phyloP scores from a whole-genome alignment of 306 rosid species.

The Luffa aegyptiaca region DNA sequence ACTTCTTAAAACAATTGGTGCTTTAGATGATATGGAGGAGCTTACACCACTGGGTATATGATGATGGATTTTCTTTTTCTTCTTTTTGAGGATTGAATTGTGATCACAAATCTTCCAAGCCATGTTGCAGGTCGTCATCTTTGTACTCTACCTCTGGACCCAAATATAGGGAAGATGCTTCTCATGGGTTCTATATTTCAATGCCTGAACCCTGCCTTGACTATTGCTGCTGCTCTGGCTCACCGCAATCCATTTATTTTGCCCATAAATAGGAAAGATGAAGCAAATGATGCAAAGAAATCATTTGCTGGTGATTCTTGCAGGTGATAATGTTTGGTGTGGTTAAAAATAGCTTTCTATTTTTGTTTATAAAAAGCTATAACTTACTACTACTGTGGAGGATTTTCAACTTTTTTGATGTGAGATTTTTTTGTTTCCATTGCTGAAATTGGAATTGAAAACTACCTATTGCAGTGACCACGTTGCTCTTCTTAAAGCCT shows the following conservation, averaged over 20 bases:
- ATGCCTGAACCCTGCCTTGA: constrained; percentile 88
- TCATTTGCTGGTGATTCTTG: constrained; percentile 86
- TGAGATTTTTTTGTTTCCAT: constrained; percentile 7
- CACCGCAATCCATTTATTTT: constrained; percentile 91
- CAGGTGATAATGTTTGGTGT: constrained; percentile 42
- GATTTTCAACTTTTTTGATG: neutral
- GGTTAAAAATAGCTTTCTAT: neutral
- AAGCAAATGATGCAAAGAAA: constrained; percentile 80
- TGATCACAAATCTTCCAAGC: constrained; percentile 13
- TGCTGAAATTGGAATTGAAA: constrained; percentile 7
- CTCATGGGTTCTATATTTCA: constrained; percentile 96
- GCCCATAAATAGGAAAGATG: constrained; percentile 79
- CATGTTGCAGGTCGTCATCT: constrained; percentile 66
- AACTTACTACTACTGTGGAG: neutral
- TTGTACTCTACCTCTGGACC: constrained; percentile 90
- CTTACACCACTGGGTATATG: constrained; percentile 84
- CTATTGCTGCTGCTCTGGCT: constrained; percentile 91
- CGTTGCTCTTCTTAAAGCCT: constrained; percentile 85
- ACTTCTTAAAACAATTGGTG: constrained; percentile 89
- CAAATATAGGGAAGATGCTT: constrained; percentile 98
- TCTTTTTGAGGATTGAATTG: constrained; percentile 12
- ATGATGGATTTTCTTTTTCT: constrained; percentile 12
- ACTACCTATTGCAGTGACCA: constrained; percentile 58
- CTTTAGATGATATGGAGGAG: constrained; percentile 73
- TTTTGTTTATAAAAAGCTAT: neutral